Conservation (phyloP, 805 yeast genomes). For the Nakazawaea siamensis region DNA sequence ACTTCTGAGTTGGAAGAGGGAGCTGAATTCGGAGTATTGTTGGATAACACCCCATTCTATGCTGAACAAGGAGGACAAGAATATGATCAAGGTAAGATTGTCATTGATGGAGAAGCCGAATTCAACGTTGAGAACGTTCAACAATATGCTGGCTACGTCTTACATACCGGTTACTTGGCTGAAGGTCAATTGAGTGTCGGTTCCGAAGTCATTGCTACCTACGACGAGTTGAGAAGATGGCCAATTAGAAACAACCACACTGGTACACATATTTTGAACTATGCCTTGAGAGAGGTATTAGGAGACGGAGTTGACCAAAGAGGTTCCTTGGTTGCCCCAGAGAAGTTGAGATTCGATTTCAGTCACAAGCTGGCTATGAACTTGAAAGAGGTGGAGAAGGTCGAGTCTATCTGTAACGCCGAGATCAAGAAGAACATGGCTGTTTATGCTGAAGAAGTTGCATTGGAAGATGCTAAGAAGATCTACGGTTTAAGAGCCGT, state of each 20-base stretch:
- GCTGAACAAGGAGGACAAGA: slow-evolving; percentile 99
- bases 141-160: slow-evolving; percentile 86
- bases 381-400: slow-evolving; percentile 59
- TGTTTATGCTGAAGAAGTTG: slow-evolving; percentile 81
- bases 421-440: slow-evolving; percentile 60
- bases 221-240: slow-evolving; percentile 90
- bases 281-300: slow-evolving; percentile 75
- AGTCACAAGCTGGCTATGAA: slow-evolving; percentile 84
- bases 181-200: slow-evolving; percentile 70
- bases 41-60: slow-evolving; percentile 89
- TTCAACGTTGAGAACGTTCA: slow-evolving; percentile 91
- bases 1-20: slow-evolving; percentile 25
- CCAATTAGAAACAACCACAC: slow-evolving; percentile 97
- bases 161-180: slow-evolving; percentile 81
- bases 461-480: slow-evolving; percentile 60
- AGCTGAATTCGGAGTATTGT: slow-evolving; percentile 67
- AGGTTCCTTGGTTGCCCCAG: slow-evolving; percentile 95
- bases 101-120: slow-evolving; percentile 80
- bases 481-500: slow-evolving; percentile 93
- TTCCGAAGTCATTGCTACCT: slow-evolving; percentile 74
- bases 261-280: slow-evolving; percentile 92
- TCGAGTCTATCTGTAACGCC: slow-evolving; percentile 68
- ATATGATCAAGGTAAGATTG: slow-evolving; percentile 87
- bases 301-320: slow-evolving; percentile 91
- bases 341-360: slow-evolving; percentile 92